A percentile compares a stretch with the other conserved stretches of the same genome.
Evolutionary conservation across 352 stramenopile species (phyloP).

Genomic region (Phytophthora parvispora): DNA sequence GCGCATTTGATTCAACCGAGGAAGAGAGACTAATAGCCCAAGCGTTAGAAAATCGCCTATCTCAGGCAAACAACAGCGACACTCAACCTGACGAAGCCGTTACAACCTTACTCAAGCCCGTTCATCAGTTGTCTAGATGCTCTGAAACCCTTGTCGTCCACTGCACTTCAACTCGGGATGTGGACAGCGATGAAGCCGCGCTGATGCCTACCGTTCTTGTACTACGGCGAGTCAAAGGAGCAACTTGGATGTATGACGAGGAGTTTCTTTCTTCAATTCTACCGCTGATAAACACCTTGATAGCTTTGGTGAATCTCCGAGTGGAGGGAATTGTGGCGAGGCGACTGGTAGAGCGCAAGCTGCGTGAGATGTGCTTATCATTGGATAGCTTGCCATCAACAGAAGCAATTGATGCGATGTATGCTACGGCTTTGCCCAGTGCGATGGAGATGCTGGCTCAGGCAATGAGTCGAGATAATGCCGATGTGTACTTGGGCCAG

Average conservation of each 20-base stretch:
- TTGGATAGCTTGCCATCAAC: slow-evolving; percentile 24
- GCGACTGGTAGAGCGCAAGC: slow-evolving; percentile 29
- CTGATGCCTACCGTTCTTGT: slow-evolving; percentile 47
- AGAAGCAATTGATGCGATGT: slow-evolving; percentile 28
- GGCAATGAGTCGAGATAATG: slow-evolving; percentile 35
- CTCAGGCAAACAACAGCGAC: not conserved
- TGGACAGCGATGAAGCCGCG: slow-evolving; percentile 28
- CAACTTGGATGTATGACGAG: slow-evolving; percentile 67
- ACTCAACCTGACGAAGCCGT: not conserved
- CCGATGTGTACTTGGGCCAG: slow-evolving; percentile 69
- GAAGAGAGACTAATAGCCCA: not conserved
- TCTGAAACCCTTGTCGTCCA: slow-evolving; percentile 35
- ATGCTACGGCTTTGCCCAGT: slow-evolving; percentile 22
- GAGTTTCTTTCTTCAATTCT: slow-evolving; percentile 62
- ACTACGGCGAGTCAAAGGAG: slow-evolving; percentile 53
- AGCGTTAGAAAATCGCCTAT: not conserved
- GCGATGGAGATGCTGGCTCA: slow-evolving; percentile 41
- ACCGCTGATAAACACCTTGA: slow-evolving; percentile 52
- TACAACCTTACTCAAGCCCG: not conserved
- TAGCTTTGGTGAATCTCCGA: slow-evolving; percentile 54
- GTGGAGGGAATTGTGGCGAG: slow-evolving; percentile 58
- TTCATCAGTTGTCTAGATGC: slow-evolving; percentile 15
- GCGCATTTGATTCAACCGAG: not conserved
- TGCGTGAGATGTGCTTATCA: slow-evolving; percentile 27
- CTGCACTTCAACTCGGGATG: slow-evolving; percentile 38